Evolutionary conservation across 208 protist species (phyloP).

Genomic region (Porcisia deanei): DNA sequence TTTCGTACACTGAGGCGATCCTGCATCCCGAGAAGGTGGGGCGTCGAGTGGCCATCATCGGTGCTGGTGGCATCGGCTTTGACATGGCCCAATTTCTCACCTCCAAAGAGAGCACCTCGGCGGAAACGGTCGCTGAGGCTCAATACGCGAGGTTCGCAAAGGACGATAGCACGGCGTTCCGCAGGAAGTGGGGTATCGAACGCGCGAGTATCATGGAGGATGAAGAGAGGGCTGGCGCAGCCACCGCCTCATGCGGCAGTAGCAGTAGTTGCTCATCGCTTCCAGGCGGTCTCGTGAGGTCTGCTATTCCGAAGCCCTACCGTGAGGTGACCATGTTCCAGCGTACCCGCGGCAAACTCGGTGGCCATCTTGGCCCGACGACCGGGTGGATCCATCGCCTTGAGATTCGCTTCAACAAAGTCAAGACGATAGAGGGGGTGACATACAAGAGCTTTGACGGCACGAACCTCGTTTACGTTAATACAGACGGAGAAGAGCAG

Average conservation of each 20-base stretch:
- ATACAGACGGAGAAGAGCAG: conserved; percentile 37
- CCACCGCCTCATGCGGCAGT: not conserved
- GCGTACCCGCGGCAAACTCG: conserved; percentile 81
- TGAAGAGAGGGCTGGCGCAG: not conserved
- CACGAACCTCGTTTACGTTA: conserved; percentile 50
- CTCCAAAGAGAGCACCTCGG: conserved; percentile 21
- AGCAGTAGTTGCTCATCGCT: not conserved
- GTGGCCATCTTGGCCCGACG: conserved; percentile 75
- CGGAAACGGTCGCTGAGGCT: conserved; percentile 27
- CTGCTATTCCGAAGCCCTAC: conserved; percentile 17
- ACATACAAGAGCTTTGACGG: conserved; percentile 88
- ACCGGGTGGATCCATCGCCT: conserved; percentile 93
- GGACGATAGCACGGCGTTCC: conserved; percentile 40
- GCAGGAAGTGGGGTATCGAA: conserved; percentile 73
- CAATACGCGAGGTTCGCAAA: conserved; percentile 34
- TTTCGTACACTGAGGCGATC: conserved; percentile 88
- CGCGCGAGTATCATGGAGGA: conserved; percentile 10
- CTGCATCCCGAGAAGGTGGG: conserved; percentile 58
- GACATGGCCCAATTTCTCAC: conserved; percentile 89
- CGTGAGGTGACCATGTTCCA: conserved; percentile 73
- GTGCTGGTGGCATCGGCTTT: conserved; percentile 93
- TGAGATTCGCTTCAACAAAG: conserved; percentile 73
- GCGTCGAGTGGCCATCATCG: conserved; percentile 84
- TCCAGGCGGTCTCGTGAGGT: conserved; percentile 51
- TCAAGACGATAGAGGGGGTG: conserved; percentile 71